These are phyloP conservation scores for Fraxinus angustifolia DNA, from an alignment of 305 asterid genomes.

Conservation along the genomic window DNA sequence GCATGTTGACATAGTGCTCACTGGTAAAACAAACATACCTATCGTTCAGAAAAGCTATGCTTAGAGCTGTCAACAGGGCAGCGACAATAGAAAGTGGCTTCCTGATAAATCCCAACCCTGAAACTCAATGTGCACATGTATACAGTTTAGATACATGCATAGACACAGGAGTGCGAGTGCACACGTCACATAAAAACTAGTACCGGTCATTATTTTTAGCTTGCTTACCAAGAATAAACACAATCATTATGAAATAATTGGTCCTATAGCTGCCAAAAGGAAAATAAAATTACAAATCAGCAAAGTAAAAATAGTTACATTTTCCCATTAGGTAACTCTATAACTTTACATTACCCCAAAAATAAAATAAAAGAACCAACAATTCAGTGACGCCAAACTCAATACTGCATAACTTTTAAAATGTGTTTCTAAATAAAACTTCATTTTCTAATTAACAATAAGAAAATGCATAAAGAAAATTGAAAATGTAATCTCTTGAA, in stretches of 20 bases:
- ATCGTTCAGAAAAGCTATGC: constrained; percentile 85
- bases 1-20: neutral
- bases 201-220: neutral
- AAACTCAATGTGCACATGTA: constrained; percentile 24
- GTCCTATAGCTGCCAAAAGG: constrained; percentile 77
- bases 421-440: neutral
- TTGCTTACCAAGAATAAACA: constrained; percentile 74
- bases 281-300: constrained; percentile 3
- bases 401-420: neutral
- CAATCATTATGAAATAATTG: constrained; percentile 82
- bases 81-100: constrained; percentile 90
- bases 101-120: constrained; percentile 78
- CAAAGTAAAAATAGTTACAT: neutral
- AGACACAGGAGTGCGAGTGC: neutral
- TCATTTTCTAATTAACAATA: neutral
- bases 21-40: constrained; percentile 41
- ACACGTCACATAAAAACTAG: neutral
- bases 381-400: neutral
- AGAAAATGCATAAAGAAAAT: neutral
- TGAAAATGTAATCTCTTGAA: neutral
- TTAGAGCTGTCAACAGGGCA: constrained; percentile 73
- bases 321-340: neutral
- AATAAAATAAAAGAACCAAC: neutral
- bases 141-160: neutral
- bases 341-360: neutral